A percentile compares a stretch with the other conserved stretches of the same genome.
phyloP scores from a whole-genome alignment of 257 asterid species.

The Salvia miltiorrhiza region DNA sequence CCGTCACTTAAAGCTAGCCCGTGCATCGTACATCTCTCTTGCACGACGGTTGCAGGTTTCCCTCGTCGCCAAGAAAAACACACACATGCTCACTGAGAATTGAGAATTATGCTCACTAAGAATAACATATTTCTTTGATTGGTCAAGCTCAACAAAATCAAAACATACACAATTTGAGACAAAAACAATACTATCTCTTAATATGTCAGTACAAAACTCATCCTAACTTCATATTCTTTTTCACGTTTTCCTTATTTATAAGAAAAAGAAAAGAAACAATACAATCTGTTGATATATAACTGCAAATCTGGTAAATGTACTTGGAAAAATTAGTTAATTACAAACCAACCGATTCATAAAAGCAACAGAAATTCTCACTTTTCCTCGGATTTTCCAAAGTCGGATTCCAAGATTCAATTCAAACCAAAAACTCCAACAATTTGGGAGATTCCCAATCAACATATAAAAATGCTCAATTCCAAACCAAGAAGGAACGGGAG shows the following conservation, averaged over 20 bases:
- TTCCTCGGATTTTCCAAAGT: background rate
- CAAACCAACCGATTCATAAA: background rate
- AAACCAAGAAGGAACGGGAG: background rate
- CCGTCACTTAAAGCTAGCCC: no score
- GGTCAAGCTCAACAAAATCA: background rate
- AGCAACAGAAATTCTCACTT: background rate
- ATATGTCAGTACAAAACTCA: no score
- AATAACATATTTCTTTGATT: background rate
- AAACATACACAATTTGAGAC: background rate
- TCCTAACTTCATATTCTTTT: no score
- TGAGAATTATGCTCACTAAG: background rate
- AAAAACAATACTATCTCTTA: background rate
- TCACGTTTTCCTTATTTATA: no score
- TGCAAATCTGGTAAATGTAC: background rate
- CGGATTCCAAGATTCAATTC: background rate
- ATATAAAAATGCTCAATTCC: constrained; percentile 4
- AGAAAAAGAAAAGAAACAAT: background rate
- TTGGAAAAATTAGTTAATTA: background rate
- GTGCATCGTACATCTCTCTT: background rate
- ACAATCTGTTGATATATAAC: background rate
- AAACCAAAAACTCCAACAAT: constrained; percentile 2
- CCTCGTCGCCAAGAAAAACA: background rate
- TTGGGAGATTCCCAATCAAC: background rate
- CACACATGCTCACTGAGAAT: background rate
- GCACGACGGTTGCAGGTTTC: background rate